Evolutionary conservation across 306 rosid species (phyloP), one percentile per base, ranked within the genome.

Genomic region (Pueraria montana): DNA sequence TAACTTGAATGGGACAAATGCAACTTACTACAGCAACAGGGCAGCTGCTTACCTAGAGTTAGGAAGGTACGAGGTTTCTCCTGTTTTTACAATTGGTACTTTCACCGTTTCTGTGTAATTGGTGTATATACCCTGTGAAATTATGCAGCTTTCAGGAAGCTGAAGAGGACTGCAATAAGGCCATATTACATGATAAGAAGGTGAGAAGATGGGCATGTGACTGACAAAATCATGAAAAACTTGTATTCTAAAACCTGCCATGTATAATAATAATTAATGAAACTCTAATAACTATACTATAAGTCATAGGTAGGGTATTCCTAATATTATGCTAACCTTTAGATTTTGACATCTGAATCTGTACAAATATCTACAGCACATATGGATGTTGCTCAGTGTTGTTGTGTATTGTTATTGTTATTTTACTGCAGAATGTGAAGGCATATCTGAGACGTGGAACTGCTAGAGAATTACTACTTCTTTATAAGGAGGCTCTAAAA

Each of bases 401-500:
- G 53, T 32, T 13, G 43, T 50, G 67, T 34, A 3, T 65, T 53
- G 20, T 52, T 65, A 52, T 79, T 63, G 20, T 59, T 65, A 52
- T 79, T 63, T 77, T 42, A 58, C 58, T 83, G 84, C 92, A 94
- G 98, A 92, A 90, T 88, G 97, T 94, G 80, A 94, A 94, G 91
- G 97, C 98, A 49, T 94, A 91, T 87, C 83, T 94, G 62, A 92
- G 98, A 74, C 98, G 98, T 18, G 97, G 97, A 88, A 90, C 92
- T 53, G 96, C 96, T 66, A 94, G 93, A 82, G 98, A 92, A 83
- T 90, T 91, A 48, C 90, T 87, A 40, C 82, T 88, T 63, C 87
- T 75, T 46, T 86, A 84, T 78, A 85, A 89, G 83, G 97, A 91
- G 75, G 95, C 98, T 82, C 85, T 87, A 74, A 83, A 91, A 88